Percentiles rank a stretch among this genome's conserved stretches.
phyloP scores from a whole-genome alignment of 208 protist species.

The Hexamita inflata region DNA sequence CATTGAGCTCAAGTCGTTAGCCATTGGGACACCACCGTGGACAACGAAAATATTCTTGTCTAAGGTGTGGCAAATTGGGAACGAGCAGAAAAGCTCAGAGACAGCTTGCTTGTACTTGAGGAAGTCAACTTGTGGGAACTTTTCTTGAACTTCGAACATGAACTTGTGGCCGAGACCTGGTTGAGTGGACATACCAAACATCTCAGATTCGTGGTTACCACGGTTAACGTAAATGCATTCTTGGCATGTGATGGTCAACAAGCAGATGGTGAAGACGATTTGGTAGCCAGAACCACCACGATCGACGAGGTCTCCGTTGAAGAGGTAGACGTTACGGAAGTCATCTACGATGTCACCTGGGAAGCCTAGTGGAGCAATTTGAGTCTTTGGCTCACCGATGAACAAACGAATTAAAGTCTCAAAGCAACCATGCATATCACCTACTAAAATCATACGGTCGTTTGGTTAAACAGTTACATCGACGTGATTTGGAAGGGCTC shows the following conservation, averaged over 20 bases:
- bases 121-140: slow-evolving; percentile 9
- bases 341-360: background rate
- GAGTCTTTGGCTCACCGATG: background rate
- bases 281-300: slow-evolving; percentile 20
- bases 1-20: background rate
- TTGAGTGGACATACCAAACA: slow-evolving; percentile 21
- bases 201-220: slow-evolving; percentile 30
- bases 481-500: slow-evolving; percentile 10
- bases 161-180: background rate
- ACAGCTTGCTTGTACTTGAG: background rate
- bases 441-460: slow-evolving; percentile 9
- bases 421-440: slow-evolving; percentile 27
- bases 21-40: slow-evolving; percentile 20
- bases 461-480: background rate
- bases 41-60: slow-evolving; percentile 20
- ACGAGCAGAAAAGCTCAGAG: slow-evolving; percentile 2
- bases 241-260: background rate
- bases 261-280: slow-evolving; percentile 10
- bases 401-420: slow-evolving; percentile 24
- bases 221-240: slow-evolving; percentile 16
- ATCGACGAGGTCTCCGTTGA: slow-evolving; percentile 28
- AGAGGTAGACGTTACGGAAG: slow-evolving; percentile 9
- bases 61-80: slow-evolving; percentile 18
- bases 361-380: background rate
- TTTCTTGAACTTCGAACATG: slow-evolving; percentile 18